phyloP scores from a whole-genome alignment of 495 filamentous ascomycete genomes.

The Penicillium longicatenatum region DNA sequence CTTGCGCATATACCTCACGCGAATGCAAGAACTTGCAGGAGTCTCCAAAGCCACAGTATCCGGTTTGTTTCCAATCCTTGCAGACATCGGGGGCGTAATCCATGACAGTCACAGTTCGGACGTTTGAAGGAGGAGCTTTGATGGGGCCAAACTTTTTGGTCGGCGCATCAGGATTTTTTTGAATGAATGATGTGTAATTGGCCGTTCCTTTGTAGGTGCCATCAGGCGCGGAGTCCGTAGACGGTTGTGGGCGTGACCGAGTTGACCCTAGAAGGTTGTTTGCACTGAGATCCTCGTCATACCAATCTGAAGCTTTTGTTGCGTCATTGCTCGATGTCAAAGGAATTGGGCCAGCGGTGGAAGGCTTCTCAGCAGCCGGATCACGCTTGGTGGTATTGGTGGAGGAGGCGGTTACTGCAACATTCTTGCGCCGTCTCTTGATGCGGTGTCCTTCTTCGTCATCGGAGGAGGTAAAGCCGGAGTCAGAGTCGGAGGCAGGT shows the following conservation, averaged over 20 bases:
- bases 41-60: conserved; percentile 44
- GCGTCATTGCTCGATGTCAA: conserved; percentile 78
- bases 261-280: conserved; percentile 69
- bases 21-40: conserved; percentile 88
- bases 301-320: conserved; percentile 93
- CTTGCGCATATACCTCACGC: conserved; percentile 86
- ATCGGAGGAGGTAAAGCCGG: conserved; percentile 66
- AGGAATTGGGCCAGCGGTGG: conserved; percentile 46
- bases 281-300: conserved; percentile 61
- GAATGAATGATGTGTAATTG: conserved; percentile 72
- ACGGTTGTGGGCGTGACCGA: conserved; percentile 32
- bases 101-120: conserved; percentile 85
- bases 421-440: conserved; percentile 76
- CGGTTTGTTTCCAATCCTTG: conserved; percentile 92
- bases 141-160: conserved; percentile 75
- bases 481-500: conserved; percentile 58
- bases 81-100: conserved; percentile 95
- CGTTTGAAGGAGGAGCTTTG: conserved; percentile 79
- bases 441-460: conserved; percentile 72
- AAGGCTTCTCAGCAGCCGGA: conserved; percentile 58
- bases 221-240: conserved; percentile 40
- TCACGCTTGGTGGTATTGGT: conserved; percentile 42
- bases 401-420: conserved; percentile 58
- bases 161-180: conserved; percentile 80
- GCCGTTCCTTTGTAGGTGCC: conserved; percentile 78